Evolutionary conservation across 1,284 basidiomycete genomes (phyloP).

Genomic region (Pseudozyma thailandica): DNA sequence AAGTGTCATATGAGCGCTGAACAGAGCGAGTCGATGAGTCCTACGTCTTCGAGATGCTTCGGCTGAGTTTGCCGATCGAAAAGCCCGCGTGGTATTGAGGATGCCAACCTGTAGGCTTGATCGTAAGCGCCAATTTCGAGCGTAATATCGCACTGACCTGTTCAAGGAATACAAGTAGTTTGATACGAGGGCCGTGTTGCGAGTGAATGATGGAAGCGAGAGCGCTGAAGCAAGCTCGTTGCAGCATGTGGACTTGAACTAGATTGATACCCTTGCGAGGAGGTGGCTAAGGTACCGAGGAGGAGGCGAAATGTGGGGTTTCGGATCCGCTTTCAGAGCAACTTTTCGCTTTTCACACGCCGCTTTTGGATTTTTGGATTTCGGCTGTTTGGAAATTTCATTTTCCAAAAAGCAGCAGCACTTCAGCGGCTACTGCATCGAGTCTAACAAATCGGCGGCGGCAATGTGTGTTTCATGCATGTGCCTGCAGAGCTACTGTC

Average conservation of each 20-base stretch:
- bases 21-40: background rate
- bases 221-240: too few species aligned
- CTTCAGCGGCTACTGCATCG: too few species aligned
- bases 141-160: background rate
- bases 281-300: background rate
- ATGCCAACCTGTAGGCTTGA: too few species aligned
- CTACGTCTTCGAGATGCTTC: too few species aligned
- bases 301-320: slow-evolving; percentile 23
- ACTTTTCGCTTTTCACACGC: slow-evolving; percentile 37
- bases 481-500: background rate
- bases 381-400: background rate
- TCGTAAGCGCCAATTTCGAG: too few species aligned
- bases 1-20: slow-evolving; percentile 5
- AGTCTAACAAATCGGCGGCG: too few species aligned
- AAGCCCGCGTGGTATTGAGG: too few species aligned
- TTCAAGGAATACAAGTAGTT: background rate
- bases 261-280: too few species aligned
- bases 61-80: too few species aligned
- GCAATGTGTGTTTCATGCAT: background rate
- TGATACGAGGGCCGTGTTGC: background rate
- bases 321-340: slow-evolving; percentile 26
- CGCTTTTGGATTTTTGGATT: background rate
- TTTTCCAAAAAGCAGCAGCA: too few species aligned
- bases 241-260: background rate
- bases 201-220: background rate